phyloP scores from a whole-genome alignment of 345 rosid genomes.

The Capsella bursapastoris region DNA sequence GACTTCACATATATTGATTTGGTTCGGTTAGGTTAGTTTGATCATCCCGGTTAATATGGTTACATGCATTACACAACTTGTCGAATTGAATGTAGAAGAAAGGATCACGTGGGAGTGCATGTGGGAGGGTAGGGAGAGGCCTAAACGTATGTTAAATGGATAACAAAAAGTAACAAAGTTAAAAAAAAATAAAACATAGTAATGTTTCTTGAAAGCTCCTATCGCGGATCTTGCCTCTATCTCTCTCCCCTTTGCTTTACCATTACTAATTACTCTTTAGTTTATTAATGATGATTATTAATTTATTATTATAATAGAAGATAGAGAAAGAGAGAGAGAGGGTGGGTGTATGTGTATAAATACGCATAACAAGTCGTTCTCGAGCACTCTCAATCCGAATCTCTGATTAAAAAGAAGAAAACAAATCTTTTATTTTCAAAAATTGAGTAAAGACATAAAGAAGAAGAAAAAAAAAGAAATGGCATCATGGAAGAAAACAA shows the following conservation, averaged over 20 bases:
- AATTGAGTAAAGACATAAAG: conserved; percentile 6
- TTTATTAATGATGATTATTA: conserved; percentile 6
- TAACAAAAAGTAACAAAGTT: conserved; percentile 29
- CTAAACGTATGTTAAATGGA: conserved; percentile 43
- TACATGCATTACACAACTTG: conserved; percentile 25
- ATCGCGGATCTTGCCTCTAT: conserved; percentile 78
- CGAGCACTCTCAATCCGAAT: conserved; percentile 39
- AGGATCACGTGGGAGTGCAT: conserved; percentile 46
- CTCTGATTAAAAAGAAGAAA: conserved; percentile 30
- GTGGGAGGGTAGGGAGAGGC: conserved; percentile 46
- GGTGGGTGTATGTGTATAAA: conserved; percentile 36
- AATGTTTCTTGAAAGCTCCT: conserved; percentile 55
- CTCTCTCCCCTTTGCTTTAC: conserved; percentile 25
- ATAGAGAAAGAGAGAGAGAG: not conserved
- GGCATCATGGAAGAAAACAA: conserved; percentile 87
- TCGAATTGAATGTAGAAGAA: conserved; percentile 25
- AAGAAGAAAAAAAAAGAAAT: conserved; percentile 33
- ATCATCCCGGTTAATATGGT: conserved; percentile 8
- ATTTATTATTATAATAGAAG: not conserved
- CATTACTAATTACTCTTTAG: conserved; percentile 35
- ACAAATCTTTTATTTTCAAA: conserved; percentile 24
- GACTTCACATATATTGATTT: not conserved
- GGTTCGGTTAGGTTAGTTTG: not conserved
- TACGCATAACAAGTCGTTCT: conserved; percentile 42
- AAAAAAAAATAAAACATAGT: conserved; percentile 10